A percentile compares a stretch with the other conserved stretches of the same genome.
Conservation (phyloP, 1,139 yeast species). For the Yamadazyma spencermartinsiae region DNA sequence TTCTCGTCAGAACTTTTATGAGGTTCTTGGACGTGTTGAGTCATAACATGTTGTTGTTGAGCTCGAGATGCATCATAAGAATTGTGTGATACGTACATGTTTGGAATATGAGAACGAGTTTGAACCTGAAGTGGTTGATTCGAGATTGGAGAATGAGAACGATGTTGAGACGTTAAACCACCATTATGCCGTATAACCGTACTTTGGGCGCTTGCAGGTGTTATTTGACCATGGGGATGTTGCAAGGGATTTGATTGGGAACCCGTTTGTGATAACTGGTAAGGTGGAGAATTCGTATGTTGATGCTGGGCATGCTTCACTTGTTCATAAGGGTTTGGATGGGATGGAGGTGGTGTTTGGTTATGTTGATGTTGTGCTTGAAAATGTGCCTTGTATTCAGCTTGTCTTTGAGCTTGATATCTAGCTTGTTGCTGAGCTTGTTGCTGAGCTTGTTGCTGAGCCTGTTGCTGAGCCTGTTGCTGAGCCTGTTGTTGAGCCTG, state of each 20-base stretch:
- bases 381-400: conserved; percentile 4
- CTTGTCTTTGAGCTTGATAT: neutral
- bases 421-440: conserved; percentile 12
- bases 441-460: conserved; percentile 10
- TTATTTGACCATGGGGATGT: conserved; percentile 1
- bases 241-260: neutral
- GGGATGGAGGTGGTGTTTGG: conserved; percentile 3
- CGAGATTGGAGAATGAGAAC: conserved; percentile 2
- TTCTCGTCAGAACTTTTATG: conserved; percentile 2
- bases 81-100: neutral
- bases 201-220: neutral
- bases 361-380: conserved; percentile 5
- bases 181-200: no score
- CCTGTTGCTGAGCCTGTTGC: conserved; percentile 6
- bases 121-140: conserved; percentile 7
- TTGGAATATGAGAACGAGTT: conserved; percentile 12
- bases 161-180: conserved; percentile 2
- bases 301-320: conserved; percentile 15
- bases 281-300: conserved; percentile 6
- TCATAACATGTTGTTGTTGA: conserved; percentile 6
- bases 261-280: neutral
- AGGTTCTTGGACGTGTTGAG: neutral
- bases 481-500: conserved; percentile 7
- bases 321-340: neutral
- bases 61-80: conserved; percentile 1